A percentile compares a stretch with the other conserved stretches of the same genome.
phyloP scores from a whole-genome alignment of 192 early-diverging fungal genomes.

The Linnemannia exigua region DNA sequence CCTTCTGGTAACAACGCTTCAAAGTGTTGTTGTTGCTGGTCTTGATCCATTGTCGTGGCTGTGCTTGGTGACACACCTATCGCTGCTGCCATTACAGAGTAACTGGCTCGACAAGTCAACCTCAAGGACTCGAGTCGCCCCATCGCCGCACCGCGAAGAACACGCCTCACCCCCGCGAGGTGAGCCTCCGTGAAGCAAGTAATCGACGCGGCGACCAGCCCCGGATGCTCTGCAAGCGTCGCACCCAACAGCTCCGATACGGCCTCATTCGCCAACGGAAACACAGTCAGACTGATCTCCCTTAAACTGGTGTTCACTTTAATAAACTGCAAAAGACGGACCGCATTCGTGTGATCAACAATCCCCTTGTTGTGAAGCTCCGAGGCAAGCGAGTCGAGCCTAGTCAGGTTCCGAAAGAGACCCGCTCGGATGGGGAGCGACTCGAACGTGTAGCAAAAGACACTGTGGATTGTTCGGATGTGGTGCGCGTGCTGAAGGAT shows the following conservation, averaged over 20 bases:
- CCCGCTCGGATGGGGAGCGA: neutral
- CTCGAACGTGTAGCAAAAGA: slow-evolving; percentile 34
- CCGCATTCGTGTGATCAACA: slow-evolving; percentile 38
- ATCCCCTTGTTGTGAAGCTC: slow-evolving; percentile 51
- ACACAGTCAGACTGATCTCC: slow-evolving; percentile 28
- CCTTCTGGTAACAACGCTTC: neutral
- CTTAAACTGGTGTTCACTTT: slow-evolving; percentile 20
- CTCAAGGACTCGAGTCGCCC: neutral
- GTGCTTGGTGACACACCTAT: neutral
- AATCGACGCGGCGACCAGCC: neutral
- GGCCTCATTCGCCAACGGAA: slow-evolving; percentile 7
- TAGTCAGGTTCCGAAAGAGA: slow-evolving; percentile 13
- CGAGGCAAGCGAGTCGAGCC: slow-evolving; percentile 32
- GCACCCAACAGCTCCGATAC: slow-evolving; percentile 13
- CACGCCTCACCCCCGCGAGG: neutral
- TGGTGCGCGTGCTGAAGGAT: slow-evolving; percentile 5
- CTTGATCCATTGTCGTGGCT: neutral
- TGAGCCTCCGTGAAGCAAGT: neutral
- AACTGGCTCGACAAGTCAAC: neutral
- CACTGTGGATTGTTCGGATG: slow-evolving; percentile 22
- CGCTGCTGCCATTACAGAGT: neutral
- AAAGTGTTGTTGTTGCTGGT: neutral
- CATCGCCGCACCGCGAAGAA: neutral
- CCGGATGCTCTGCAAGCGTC: slow-evolving; percentile 11
- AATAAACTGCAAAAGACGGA: slow-evolving; percentile 25